A percentile compares a stretch with the other conserved stretches of the same genome.
phyloP scores from a whole-genome alignment of 495 filamentous ascomycete species.

The Penicillium samsonianum region DNA sequence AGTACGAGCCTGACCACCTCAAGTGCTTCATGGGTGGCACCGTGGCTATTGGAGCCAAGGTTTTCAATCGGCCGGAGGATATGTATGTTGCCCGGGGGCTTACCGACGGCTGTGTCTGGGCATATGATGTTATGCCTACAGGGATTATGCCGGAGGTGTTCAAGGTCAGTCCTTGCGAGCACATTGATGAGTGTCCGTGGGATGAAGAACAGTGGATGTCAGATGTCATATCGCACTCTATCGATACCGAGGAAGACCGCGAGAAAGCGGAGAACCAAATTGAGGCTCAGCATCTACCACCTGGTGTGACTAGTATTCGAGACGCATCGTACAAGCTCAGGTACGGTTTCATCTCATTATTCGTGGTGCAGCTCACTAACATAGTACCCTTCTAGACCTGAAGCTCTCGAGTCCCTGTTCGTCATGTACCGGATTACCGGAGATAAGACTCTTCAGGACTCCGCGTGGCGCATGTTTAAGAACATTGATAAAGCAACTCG shows the following conservation, averaged over 20 bases:
- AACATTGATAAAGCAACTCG: slow-evolving; percentile 61
- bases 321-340: slow-evolving; percentile 69
- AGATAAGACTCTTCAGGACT: slow-evolving; percentile 61
- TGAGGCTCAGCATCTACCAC: slow-evolving; percentile 48
- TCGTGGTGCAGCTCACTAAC: slow-evolving; percentile 7
- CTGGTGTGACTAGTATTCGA: slow-evolving; percentile 58
- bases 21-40: slow-evolving; percentile 65
- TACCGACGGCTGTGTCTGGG: slow-evolving; percentile 61
- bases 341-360: slow-evolving; percentile 31
- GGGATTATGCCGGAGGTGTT: slow-evolving; percentile 65
- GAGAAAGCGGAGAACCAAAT: slow-evolving; percentile 45
- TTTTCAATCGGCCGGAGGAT: slow-evolving; percentile 58
- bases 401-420: slow-evolving; percentile 74
- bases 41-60: slow-evolving; percentile 59
- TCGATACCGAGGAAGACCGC: slow-evolving; percentile 28
- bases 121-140: slow-evolving; percentile 56
- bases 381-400: slow-evolving; percentile 44
- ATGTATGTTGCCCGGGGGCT: slow-evolving; percentile 56
- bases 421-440: slow-evolving; percentile 76
- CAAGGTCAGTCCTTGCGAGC: slow-evolving; percentile 52
- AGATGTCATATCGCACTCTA: slow-evolving; percentile 31
- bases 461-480: slow-evolving; percentile 77
- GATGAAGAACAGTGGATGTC: slow-evolving; percentile 53
- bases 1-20: slow-evolving; percentile 56
- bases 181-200: slow-evolving; percentile 53